Base-by-base conservation (phyloP, 169 alveolate genomes). In the Plasmodium vivax region DNA sequence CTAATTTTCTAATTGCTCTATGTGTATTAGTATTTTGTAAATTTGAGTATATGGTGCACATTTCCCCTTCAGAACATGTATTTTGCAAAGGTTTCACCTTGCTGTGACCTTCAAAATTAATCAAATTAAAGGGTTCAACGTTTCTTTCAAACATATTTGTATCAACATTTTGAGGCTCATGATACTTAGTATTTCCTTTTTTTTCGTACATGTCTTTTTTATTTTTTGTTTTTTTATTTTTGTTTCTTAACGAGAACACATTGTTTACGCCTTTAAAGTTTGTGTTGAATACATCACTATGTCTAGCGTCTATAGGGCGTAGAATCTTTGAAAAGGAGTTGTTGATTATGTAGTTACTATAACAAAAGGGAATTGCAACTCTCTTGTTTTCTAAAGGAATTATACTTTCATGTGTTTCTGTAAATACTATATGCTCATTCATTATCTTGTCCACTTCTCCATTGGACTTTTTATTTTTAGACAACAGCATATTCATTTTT, bases 381-480 rank as follows among this genome's bases (percentile, higher is more conserved):
- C 23, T 58, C 73, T 88, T 68, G 71, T 88, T 80, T 80, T 88
- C 83, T 62, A 58, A 30, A 30, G 90, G 84, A 80, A 88, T 88
- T 80, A 88, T 88, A 79, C 62, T 38, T 58, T 58, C 85, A 56
- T 19, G 43, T 12, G 75, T 45, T 77, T 85, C 85, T 34, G 58
- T 85, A 80, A 43, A 58, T 80, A n/a, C 54, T 30, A 30, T 41
- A 88, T 80, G 73, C 23, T 79, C 75, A 56, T 38, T 80, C n/a
- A 12, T 58, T 80, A 16, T 88, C 74, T 88, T 81, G 27, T 80
- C 43, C 83, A 56, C 51, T 79, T 80, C 81, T 68, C 51, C 68
- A 85, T 79, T 32, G 82, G 75, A 51, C 51, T 38, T 58, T 62
- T 36, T 23, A 80, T 80, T 62, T 80, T 88, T 88, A 32, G 51